Evolutionary conservation across 2,329 filamentous ascomycete species (phyloP), one percentile per base, ranked within the genome.

Genomic region (Alternaria novae-zelandiae): DNA sequence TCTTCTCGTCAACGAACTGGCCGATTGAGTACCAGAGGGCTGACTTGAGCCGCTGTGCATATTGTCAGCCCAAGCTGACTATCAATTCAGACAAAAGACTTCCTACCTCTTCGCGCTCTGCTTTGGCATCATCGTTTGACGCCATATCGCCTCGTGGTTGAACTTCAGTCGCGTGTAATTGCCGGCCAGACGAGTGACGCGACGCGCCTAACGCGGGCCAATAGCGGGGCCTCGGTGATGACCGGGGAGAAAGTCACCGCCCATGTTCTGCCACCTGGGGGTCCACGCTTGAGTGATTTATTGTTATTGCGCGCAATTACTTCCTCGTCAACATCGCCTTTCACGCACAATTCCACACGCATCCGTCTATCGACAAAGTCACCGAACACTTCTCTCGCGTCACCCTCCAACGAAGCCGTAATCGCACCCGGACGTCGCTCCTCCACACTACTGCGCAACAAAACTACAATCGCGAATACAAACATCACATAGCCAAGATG

Each of bases 1-100:
- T 90, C 77, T 97, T 91, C 69, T 95, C 90, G 78, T 98, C 95
- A 67, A 97, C 92, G 64, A 96, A 95, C 77, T 79, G 75, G 61
- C 80, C 79, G 64, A 82, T 78, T 23, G 73, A 61, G 72, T 79
- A 81, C 80, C 80, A 81, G 60, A 82, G 78, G 32, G 79, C 77
- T 44, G 80, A 79, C 71, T 81, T 81, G 71, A 81, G 78, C 44
- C 78, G 77, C 79, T 97, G 57, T 32, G 17, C 11, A 53, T 36
- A 44, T 41, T 23, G 47, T 64, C 26, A 63, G 49, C 43, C 26
- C 53, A 54, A 57, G 44, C 28, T 12, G 25, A 13, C 8, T 3
- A 20, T 15, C 17, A 51, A 13, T 17, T 13, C 3, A 17, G 15
- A 4, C 6, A 2, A 17, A 1, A 3, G 11, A 10, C 7, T 13